Percentiles rank a stretch among this genome's conserved stretches.
Evolutionary conservation across 768 basidiomycete species (phyloP).

Genomic region (Naganishia friedmannii): DNA sequence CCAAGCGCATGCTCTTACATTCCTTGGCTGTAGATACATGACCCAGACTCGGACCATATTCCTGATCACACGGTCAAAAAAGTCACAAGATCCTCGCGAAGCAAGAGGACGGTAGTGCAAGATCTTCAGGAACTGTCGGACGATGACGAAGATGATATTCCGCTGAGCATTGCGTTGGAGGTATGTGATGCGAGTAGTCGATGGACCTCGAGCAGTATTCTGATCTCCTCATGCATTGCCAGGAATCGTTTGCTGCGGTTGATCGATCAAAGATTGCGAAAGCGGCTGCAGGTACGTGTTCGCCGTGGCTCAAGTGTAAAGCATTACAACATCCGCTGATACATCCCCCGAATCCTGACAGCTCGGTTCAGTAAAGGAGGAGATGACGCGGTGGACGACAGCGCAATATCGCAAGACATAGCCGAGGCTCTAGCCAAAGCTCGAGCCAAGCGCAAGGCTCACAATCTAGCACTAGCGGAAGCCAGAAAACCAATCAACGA

Average conservation of each 20-base stretch:
- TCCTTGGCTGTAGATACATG: neutral
- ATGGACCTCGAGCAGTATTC: neutral
- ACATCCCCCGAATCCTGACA: neutral
- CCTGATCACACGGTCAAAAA: conserved; percentile 20
- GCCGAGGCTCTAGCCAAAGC: conserved; percentile 8
- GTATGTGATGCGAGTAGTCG: neutral
- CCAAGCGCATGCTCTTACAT: neutral
- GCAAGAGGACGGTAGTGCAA: conserved; percentile 8
- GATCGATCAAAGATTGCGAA: conserved; percentile 19
- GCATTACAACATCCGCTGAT: neutral
- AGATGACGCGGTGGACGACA: conserved; percentile 10
- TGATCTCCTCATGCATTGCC: neutral
- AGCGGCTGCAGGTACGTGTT: conserved; percentile 12
- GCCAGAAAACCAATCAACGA: conserved; percentile 35
- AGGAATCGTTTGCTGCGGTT: conserved; percentile 14
- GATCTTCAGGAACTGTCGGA: conserved; percentile 13
- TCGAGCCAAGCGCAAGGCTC: conserved; percentile 44
- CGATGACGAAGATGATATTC: conserved; percentile 18
- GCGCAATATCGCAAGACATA: neutral
- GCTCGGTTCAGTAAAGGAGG: neutral
- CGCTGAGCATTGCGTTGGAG: conserved; percentile 12
- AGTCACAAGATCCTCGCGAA: conserved; percentile 7
- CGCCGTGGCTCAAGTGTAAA: neutral
- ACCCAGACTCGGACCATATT: conserved; percentile 16
- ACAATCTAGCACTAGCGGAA: conserved; percentile 35